A percentile compares a stretch with the other conserved stretches of the same genome.
These are phyloP conservation scores for Clarireedia paspali DNA, from an alignment of 2,329 filamentous ascomycete species.

Conservation along the genomic window DNA sequence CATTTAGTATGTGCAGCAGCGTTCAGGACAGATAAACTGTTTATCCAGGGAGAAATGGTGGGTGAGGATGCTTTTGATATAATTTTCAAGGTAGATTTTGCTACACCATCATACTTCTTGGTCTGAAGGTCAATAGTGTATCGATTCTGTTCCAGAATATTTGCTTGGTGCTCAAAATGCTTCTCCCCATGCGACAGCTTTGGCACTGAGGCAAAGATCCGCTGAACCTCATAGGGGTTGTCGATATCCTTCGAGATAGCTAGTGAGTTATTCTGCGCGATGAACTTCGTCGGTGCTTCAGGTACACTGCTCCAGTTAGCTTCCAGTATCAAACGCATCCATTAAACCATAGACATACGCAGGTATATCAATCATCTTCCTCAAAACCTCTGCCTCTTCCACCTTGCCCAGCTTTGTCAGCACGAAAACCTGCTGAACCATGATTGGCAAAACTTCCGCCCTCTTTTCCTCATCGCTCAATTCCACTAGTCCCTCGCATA, in stretches of 20 bases:
- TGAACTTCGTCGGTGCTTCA: constrained; percentile 57
- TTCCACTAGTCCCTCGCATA: constrained; percentile 69
- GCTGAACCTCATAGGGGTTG: constrained; percentile 64
- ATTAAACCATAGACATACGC: constrained; percentile 42
- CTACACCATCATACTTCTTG: constrained; percentile 59
- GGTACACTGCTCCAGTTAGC: constrained; percentile 45
- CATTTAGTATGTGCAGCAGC: constrained; percentile 67
- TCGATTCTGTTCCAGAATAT: constrained; percentile 53
- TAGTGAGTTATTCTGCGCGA: constrained; percentile 58
- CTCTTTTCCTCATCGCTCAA: constrained; percentile 66
- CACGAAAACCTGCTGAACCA: constrained; percentile 69
- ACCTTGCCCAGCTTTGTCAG: constrained; percentile 57
- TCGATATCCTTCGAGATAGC: constrained; percentile 35
- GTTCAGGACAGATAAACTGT: constrained; percentile 54
- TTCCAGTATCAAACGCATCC: background rate
- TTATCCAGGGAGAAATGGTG: constrained; percentile 42
- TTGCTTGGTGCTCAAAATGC: constrained; percentile 65
- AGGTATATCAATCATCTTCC: constrained; percentile 50
- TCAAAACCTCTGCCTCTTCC: constrained; percentile 57
- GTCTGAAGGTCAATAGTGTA: constrained; percentile 58
- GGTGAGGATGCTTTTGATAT: constrained; percentile 39
- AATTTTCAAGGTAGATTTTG: constrained; percentile 37
- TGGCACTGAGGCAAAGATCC: constrained; percentile 48
- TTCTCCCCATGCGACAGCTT: constrained; percentile 49
- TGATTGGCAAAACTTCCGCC: constrained; percentile 66